Conservation (phyloP, 2,329 filamentous ascomycete species). For the Alternaria sp. region DNA sequence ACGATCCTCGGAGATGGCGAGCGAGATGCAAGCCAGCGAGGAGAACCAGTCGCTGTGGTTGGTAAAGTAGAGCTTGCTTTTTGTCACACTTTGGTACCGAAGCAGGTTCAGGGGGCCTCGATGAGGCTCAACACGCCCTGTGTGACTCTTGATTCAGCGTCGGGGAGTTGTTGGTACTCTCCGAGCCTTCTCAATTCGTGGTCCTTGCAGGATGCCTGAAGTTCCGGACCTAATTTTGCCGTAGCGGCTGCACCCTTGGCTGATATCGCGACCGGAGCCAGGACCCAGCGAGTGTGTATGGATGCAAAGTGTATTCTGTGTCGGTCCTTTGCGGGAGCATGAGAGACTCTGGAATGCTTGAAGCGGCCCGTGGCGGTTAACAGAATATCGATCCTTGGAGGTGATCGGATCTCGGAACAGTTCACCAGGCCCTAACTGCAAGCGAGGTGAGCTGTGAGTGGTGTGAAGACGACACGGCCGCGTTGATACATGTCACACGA, state of each 20-base stretch:
- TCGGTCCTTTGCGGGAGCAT: slow-evolving; percentile 6
- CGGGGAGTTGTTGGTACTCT: slow-evolving; percentile 21
- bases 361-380: slow-evolving; percentile 13
- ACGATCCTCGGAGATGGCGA: slow-evolving; percentile 5
- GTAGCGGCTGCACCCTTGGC: slow-evolving; percentile 12
- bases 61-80: slow-evolving; percentile 3
- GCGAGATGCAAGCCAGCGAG: slow-evolving; percentile 1
- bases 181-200: slow-evolving; percentile 17
- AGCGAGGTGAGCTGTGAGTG: slow-evolving; percentile 14
- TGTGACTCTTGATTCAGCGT: slow-evolving; percentile 11
- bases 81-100: slow-evolving; percentile 14
- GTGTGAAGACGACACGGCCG: slow-evolving; percentile 39
- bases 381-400: slow-evolving; percentile 2
- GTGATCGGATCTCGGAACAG: slow-evolving; percentile 20
- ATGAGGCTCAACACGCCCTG: slow-evolving; percentile 21
- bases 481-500: slow-evolving; percentile 19
- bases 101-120: slow-evolving; percentile 9
- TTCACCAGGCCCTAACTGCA: slow-evolving; percentile 4
- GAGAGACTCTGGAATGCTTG: neutral
- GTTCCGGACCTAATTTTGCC: slow-evolving; percentile 8
- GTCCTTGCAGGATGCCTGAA: slow-evolving; percentile 9
- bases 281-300: slow-evolving; percentile 2
- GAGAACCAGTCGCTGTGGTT: slow-evolving; percentile 6
- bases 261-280: slow-evolving; percentile 7
- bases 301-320: neutral